These are phyloP conservation scores for Phaeophleospora eucalypticola DNA, from an alignment of 2,329 filamentous ascomycete species.

Conservation along the genomic window DNA sequence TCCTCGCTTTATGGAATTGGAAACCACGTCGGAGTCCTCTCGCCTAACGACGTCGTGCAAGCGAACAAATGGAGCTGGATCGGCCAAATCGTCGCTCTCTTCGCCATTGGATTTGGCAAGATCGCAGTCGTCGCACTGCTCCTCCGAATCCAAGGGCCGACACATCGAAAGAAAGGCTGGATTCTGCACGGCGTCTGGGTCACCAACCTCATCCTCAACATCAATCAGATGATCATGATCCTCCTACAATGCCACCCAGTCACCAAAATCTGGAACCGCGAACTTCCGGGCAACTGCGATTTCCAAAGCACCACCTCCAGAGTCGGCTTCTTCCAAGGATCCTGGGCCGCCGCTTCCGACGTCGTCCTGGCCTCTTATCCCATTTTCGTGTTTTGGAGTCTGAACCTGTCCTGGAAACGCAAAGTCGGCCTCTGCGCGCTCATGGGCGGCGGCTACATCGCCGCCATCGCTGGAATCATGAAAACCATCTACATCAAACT, in stretches of 20 bases:
- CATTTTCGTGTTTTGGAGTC: not conserved
- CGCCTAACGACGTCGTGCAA: not conserved
- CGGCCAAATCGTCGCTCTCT: not conserved
- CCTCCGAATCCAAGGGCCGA: not conserved
- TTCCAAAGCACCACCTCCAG: not conserved
- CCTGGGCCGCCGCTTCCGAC: not conserved
- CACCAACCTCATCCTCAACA: not conserved
- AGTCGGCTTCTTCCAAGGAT: not conserved
- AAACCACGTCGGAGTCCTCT: not conserved
- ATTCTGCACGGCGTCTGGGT: not conserved
- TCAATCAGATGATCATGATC: not conserved
- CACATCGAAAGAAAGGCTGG: not conserved
- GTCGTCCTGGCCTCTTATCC: not conserved
- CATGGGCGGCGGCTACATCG: not conserved
- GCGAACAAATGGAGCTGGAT: not conserved
- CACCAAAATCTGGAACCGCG: not conserved
- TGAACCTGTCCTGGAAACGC: not conserved
- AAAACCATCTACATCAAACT: not conserved
- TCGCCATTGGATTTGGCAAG: not conserved
- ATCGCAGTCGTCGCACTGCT: not conserved
- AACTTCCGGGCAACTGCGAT: not conserved
- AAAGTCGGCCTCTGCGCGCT: not conserved
- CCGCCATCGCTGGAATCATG: not conserved
- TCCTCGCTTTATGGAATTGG: not conserved
- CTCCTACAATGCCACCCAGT: not conserved